phyloP scores from a whole-genome alignment of 495 filamentous ascomycete genomes.

The Beverwykella pulmonaria region DNA sequence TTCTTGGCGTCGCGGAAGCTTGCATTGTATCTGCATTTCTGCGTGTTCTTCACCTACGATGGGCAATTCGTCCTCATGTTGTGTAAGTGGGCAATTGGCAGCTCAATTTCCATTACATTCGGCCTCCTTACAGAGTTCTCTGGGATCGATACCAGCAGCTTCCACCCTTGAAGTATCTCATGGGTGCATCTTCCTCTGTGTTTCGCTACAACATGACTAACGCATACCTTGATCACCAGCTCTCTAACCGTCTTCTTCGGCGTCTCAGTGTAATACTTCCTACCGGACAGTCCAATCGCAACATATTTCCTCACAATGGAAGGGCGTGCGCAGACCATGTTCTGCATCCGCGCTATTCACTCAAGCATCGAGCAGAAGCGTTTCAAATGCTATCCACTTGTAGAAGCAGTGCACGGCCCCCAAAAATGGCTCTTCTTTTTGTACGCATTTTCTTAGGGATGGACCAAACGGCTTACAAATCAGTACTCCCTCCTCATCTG shows the following conservation, averaged over 20 bases:
- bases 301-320: slow-evolving; percentile 16
- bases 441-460: slow-evolving; percentile 51
- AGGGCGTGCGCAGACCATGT: slow-evolving; percentile 16
- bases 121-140: slow-evolving; percentile 50
- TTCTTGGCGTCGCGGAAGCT: slow-evolving; percentile 49
- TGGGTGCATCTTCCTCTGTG: slow-evolving; percentile 37
- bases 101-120: slow-evolving; percentile 50
- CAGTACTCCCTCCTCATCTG: slow-evolving; percentile 52
- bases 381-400: slow-evolving; percentile 35
- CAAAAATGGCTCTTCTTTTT: slow-evolving; percentile 47
- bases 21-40: slow-evolving; percentile 51
- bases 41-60: slow-evolving; percentile 52
- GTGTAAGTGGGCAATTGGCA: slow-evolving; percentile 51
- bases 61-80: slow-evolving; percentile 52
- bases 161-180: slow-evolving; percentile 51
- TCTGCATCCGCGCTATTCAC: slow-evolving; percentile 10
- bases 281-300: slow-evolving; percentile 14
- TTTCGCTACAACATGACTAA: background rate
- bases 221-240: slow-evolving; percentile 4
- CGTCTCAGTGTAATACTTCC: slow-evolving; percentile 6
- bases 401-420: slow-evolving; percentile 42
- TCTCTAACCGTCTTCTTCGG: slow-evolving; percentile 17
- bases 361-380: slow-evolving; percentile 22
- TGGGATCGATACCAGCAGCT: slow-evolving; percentile 50
- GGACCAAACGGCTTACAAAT: slow-evolving; percentile 51